Conservation (phyloP, 768 basidiomycete genomes). For the Candolleomyces aberdarensis region DNA sequence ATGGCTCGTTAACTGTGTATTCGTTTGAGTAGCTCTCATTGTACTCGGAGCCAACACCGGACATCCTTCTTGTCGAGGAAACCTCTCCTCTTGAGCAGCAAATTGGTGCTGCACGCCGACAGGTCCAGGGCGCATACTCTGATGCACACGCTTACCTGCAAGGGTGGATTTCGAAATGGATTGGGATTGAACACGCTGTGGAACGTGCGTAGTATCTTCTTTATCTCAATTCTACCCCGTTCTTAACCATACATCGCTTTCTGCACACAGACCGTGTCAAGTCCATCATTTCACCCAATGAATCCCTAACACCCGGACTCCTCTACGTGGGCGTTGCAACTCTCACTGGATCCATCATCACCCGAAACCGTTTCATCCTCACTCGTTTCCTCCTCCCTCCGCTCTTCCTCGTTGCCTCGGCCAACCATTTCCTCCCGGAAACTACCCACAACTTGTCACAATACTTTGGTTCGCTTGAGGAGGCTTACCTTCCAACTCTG, state of each 20-base stretch:
- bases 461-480: slow-evolving; percentile 71
- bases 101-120: slow-evolving; percentile 67
- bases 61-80: slow-evolving; percentile 70
- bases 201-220: slow-evolving; percentile 61
- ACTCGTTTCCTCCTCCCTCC: slow-evolving; percentile 77
- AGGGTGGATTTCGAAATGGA: slow-evolving; percentile 75
- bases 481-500: slow-evolving; percentile 61
- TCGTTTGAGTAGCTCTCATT: slow-evolving; percentile 66
- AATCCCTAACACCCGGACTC: slow-evolving; percentile 83
- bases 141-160: slow-evolving; percentile 69
- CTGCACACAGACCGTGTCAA: slow-evolving; percentile 67
- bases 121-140: slow-evolving; percentile 51
- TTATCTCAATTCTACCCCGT: not conserved
- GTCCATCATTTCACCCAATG: slow-evolving; percentile 73
- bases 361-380: slow-evolving; percentile 70
- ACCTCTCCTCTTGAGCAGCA: slow-evolving; percentile 74
- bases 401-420: slow-evolving; percentile 61
- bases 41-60: slow-evolving; percentile 62
- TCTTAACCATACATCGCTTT: not conserved
- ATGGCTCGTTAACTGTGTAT: not conserved
- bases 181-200: slow-evolving; percentile 78
- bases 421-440: slow-evolving; percentile 84
- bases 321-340: slow-evolving; percentile 90
- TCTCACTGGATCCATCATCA: slow-evolving; percentile 83
- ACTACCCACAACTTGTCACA: slow-evolving; percentile 65